Conservation (phyloP, 495 filamentous ascomycete species). For the Talaromyces proteolyticus region DNA sequence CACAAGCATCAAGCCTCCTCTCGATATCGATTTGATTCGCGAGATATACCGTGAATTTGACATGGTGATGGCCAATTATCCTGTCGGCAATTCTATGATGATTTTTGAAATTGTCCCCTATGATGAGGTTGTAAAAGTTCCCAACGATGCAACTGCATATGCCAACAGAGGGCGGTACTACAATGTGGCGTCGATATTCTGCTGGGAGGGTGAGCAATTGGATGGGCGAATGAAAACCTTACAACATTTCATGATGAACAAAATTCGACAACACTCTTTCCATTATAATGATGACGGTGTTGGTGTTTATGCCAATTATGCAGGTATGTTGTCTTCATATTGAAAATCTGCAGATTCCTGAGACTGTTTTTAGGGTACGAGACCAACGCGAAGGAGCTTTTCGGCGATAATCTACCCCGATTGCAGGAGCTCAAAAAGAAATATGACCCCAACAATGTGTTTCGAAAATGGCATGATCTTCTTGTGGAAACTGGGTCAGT, state of each 20-base stretch:
- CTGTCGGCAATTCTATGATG: slow-evolving; percentile 6
- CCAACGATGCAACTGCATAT: slow-evolving; percentile 10
- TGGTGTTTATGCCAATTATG: too few relatives aligned
- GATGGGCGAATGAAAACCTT: slow-evolving; percentile 4
- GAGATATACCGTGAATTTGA: slow-evolving; percentile 11
- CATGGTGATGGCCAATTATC: slow-evolving; percentile 1
- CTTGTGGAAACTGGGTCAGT: slow-evolving; percentile 1
- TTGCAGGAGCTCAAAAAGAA: slow-evolving; percentile 34
- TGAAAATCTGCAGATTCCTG: too few relatives aligned
- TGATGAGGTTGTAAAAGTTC: slow-evolving; percentile 2
- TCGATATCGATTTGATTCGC: slow-evolving; percentile 9
- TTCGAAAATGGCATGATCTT: slow-evolving; percentile 24
- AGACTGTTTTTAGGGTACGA: slow-evolving; percentile 17
- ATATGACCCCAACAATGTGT: slow-evolving; percentile 43
- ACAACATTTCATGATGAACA: slow-evolving; percentile 5
- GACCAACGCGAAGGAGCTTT: slow-evolving; percentile 23
- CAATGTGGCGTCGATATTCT: slow-evolving; percentile 11
- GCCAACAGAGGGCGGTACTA: slow-evolving; percentile 15
- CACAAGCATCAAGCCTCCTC: slow-evolving; percentile 9
- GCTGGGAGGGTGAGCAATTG: slow-evolving; percentile 7
- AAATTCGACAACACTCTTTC: slow-evolving; percentile 6
- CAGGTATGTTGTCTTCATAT: too few relatives aligned
- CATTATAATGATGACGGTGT: slow-evolving; percentile 29
- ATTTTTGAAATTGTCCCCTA: slow-evolving; percentile 14
- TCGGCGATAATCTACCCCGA: slow-evolving; percentile 29